Base-by-base conservation (phyloP, 495 filamentous ascomycete species). In the Lasiosphaeria ovina region DNA sequence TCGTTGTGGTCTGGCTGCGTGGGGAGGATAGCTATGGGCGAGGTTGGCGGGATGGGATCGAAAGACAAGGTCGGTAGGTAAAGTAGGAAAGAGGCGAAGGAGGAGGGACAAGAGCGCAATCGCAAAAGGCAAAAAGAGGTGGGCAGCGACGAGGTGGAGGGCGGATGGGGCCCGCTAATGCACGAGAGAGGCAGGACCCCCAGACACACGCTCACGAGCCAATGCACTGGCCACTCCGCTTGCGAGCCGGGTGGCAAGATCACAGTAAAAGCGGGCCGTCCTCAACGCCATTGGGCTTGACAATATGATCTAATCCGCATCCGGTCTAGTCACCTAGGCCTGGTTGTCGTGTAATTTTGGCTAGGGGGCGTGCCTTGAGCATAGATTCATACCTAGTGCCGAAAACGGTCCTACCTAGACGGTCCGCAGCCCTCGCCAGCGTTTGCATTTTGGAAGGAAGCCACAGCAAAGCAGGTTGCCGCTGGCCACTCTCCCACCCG, bases 301-400 rank as follows among this genome's bases (percentile, higher is more conserved):
- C 14, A 44, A 54, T 11, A 48, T 44, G 11, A 6, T n/a, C 68
- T 63, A 69, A 54, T 16, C 66, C 44, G 12, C 16, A 58, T 53
- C 14, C 52, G 61, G 61, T 0, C 51, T 70, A 65, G 68, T 14
- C 36, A 6, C 38, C 36, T 66, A 62, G 55, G 33, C 49, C 24
- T 65, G 66, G 51, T 64, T 66, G 66, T 68, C 66, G 69, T 73
- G 70, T 66, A 72, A 74, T 73, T 70, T 74, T 74, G 69, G 72
- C 54, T 69, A 24, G 24, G 24, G 24, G 61, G 66, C 57, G 63
- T 63, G 61, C 61, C 64, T 64, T 65, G 56, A 42, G 62, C 58
- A 44, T 36, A 45, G 53, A 48, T 38, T 32, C 31, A 32, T 65
- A 66, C 60, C 63, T 69, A 67, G 66, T 70, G 69, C 67, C 67